Evolutionary conservation across 192 early-diverging fungal genomes (phyloP), one percentile per base, ranked within the genome.

Genomic region (Podila epicladia): DNA sequence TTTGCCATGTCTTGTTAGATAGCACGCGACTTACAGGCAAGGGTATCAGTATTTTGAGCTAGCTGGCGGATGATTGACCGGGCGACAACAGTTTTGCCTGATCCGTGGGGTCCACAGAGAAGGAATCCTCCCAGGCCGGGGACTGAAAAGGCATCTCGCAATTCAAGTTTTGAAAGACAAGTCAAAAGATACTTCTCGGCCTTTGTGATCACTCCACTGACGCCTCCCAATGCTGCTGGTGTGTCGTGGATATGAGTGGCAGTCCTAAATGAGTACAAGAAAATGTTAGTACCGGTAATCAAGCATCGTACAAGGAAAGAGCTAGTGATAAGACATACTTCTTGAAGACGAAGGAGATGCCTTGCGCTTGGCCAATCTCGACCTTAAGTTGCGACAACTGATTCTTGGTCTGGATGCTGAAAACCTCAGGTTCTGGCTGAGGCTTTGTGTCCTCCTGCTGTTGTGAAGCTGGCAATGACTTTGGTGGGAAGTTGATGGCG

Each of bases 21-120:
- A 8, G 6, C 53, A 24, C 9, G 20, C 26, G 4, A 68, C 85
- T 66, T 86, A 87, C 86, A 75, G 17, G 80, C 82, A 55, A 89
- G 78, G 58, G 85, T 83, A 3, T 86, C 71, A 24, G 57, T 58
- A 49, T 89, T 80, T 31, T 73, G 55, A 2, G 73, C 68, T 26
- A 89, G 72, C 26, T 70, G 67, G 57, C 75, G 64, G 24, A 87
- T 72, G 22, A 95, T 61, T 12, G 86, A 77, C n/a, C 86, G 77
- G 19, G 85, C 85, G 20, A 94, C 84, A 48, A 87, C 89, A 19
- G 93, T 89, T 61, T 95, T 95, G n/a, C 93, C 93, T 5, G 92
- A 88, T 37, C 93, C 93, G 71, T 90, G 93, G 11, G 90, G 82
- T 12, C 93, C 93, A 57, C 90, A 89, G 13, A 94, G 53, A 26